phyloP scores from a whole-genome alignment of 768 basidiomycete genomes.

The Phylloporus rhodoxanthus region DNA sequence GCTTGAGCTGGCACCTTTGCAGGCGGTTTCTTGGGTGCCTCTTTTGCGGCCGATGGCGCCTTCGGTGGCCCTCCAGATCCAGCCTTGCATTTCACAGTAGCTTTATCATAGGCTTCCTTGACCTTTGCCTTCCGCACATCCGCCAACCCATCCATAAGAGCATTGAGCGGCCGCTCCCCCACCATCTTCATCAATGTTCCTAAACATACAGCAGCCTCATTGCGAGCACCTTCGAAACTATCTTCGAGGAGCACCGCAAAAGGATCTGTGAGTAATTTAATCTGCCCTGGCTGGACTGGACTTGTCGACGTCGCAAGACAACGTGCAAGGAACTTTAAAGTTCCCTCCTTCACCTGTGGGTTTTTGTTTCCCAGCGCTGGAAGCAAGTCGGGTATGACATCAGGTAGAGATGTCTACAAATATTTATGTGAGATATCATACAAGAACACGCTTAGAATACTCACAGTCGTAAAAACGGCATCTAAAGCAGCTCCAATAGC shows the following conservation, averaged over 20 bases:
- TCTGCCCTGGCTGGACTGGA: slow-evolving; percentile 66
- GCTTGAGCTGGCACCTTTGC: slow-evolving; percentile 26
- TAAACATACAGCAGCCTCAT: slow-evolving; percentile 82
- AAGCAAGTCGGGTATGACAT: slow-evolving; percentile 78
- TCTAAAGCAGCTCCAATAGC: slow-evolving; percentile 83
- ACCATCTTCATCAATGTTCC: slow-evolving; percentile 96
- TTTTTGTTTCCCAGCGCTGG: slow-evolving; percentile 82
- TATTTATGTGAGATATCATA: not conserved
- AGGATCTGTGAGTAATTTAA: slow-evolving; percentile 77
- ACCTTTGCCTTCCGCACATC: slow-evolving; percentile 89
- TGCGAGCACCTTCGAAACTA: slow-evolving; percentile 80
- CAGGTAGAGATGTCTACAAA: slow-evolving; percentile 65
- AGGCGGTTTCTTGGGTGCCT: slow-evolving; percentile 34
- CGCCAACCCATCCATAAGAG: slow-evolving; percentile 75
- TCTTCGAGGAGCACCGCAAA: slow-evolving; percentile 79
- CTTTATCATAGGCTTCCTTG: slow-evolving; percentile 88
- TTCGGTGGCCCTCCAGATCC: slow-evolving; percentile 50
- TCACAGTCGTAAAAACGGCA: slow-evolving; percentile 78
- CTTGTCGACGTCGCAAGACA: slow-evolving; percentile 65
- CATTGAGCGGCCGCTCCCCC: slow-evolving; percentile 86
- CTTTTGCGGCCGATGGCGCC: slow-evolving; percentile 27
- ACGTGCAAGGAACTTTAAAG: slow-evolving; percentile 79
- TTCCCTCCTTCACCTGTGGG: slow-evolving; percentile 93
- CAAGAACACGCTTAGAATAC: slow-evolving; percentile 24
- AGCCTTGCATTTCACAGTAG: slow-evolving; percentile 82